phyloP scores from a whole-genome alignment of 2,329 filamentous ascomycete species.

The Scytalidium lignicola region DNA sequence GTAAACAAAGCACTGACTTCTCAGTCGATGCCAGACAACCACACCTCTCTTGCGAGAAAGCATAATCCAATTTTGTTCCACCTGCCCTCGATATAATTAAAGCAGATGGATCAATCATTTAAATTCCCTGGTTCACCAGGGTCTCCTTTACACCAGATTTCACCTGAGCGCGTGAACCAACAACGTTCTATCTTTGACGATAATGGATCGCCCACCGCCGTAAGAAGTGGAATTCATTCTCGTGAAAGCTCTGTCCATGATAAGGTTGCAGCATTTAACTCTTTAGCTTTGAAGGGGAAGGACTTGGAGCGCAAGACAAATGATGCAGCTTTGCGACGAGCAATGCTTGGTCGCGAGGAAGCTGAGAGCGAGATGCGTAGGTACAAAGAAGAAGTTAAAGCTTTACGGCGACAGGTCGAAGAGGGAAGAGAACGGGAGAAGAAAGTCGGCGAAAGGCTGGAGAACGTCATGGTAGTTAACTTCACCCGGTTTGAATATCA shows the following conservation, averaged over 20 bases:
- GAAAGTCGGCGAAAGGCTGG: conserved; percentile 60
- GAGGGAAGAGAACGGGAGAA: conserved; percentile 63
- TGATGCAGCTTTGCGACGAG: conserved; percentile 61
- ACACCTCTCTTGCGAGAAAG: neutral
- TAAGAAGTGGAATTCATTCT: conserved; percentile 19
- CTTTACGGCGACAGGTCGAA: conserved; percentile 53
- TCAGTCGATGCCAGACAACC: neutral
- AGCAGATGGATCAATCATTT: conserved; percentile 37
- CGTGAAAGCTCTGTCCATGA: conserved; percentile 60
- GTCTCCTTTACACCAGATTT: conserved; percentile 54
- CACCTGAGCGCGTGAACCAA: conserved; percentile 60
- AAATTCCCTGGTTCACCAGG: conserved; percentile 50
- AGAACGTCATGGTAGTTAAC: conserved; percentile 59
- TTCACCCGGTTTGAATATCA: conserved; percentile 14
- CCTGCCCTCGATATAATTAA: neutral
- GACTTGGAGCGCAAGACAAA: conserved; percentile 57
- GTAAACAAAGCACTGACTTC: neutral
- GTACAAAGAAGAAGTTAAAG: conserved; percentile 54
- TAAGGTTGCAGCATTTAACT: conserved; percentile 69
- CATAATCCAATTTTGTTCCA: neutral
- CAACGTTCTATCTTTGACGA: conserved; percentile 20
- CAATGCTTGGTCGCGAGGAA: conserved; percentile 65
- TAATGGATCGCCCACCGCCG: conserved; percentile 14
- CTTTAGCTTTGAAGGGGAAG: conserved; percentile 50
- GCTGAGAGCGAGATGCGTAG: conserved; percentile 63